Evolutionary conservation across 495 filamentous ascomycete genomes (phyloP), one percentile per base, ranked within the genome.

Genomic region (Aspergillus bridgeri): DNA sequence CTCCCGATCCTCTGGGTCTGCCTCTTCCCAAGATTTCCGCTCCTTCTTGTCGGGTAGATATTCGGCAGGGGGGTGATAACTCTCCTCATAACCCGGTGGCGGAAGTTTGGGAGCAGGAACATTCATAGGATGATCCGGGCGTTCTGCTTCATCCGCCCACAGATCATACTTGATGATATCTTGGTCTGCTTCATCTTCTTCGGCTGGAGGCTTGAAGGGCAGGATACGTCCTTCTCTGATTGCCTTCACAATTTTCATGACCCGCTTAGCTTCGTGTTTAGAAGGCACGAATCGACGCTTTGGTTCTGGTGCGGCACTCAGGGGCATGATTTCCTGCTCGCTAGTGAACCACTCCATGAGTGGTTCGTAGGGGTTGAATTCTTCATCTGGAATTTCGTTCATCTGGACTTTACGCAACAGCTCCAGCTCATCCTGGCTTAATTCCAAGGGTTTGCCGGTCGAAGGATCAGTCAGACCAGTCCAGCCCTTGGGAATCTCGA

Each of bases 401-500:
- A 90, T 89, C 67, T 96, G 92, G 23, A 98, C 85, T 66, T 91
- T 91, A 60, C 86, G 85, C 58, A 98, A 74, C 56, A 98, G 80
- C 62, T 97, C 90, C 64, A 98, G 70, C 70, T 98, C 94, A 50
- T 96, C 88, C 53, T 88, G 83, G 62, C 84, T 95, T 42, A 98
- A 75, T 64, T 96, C 86, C 62, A 97, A 72, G 1, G 92, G 92
- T 74, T 94, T 93, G 33, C 94, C 94, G 6, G 94, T 98, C 15
- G 88, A 82, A 18, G 91, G 89, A 71, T 98, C 94, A 3, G 91
- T 96, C 19, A 98, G 81, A 52, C 94, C 94, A 53, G 94, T 98
- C 91, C 92, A 98, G 53, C 94, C 95, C 80, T 96, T 91, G 24
- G 94, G 94, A n/a, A 98, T 78, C 62, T 98, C 94, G 61, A 98